phyloP scores from a whole-genome alignment of 129 eudicot genomes.

The Lonicera japonica region DNA sequence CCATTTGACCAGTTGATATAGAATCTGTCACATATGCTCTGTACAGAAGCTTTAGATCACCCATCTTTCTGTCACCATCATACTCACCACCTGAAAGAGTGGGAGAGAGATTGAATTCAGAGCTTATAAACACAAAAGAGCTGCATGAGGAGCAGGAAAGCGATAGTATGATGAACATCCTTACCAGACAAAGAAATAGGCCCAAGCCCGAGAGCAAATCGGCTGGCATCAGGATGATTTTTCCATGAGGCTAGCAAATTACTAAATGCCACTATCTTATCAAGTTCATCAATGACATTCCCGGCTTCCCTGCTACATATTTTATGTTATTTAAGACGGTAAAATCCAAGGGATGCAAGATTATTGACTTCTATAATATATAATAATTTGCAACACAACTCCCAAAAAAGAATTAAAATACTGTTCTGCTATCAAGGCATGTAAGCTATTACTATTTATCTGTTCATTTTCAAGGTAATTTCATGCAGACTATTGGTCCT shows the following conservation, averaged over 20 bases:
- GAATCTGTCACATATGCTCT: conserved; percentile 74
- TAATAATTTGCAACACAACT: no score
- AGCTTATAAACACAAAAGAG: background rate
- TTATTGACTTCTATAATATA: no score
- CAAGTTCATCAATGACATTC: conserved; percentile 66
- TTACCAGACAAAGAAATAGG: conserved; percentile 70
- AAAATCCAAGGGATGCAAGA: no score
- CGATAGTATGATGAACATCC: conserved; percentile 3
- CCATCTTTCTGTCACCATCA: conserved; percentile 71
- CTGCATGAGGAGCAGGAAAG: no score
- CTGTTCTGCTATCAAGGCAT: no score
- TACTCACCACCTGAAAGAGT: conserved; percentile 97
- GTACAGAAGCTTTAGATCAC: conserved; percentile 79
- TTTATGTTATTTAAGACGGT: background rate
- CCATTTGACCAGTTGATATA: conserved; percentile 76
- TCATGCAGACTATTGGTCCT: no score
- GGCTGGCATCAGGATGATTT: conserved; percentile 76
- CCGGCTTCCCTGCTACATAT: conserved; percentile 45
- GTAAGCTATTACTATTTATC: no score
- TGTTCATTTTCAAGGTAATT: no score
- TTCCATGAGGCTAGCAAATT: conserved; percentile 50
- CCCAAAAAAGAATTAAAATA: background rate
- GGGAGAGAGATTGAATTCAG: no score
- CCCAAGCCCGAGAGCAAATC: conserved; percentile 90
- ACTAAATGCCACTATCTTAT: conserved; percentile 72